These are phyloP conservation scores for Xylariaceae sp. DNA, from an alignment of 2,329 filamentous ascomycete genomes.

Conservation along the genomic window DNA sequence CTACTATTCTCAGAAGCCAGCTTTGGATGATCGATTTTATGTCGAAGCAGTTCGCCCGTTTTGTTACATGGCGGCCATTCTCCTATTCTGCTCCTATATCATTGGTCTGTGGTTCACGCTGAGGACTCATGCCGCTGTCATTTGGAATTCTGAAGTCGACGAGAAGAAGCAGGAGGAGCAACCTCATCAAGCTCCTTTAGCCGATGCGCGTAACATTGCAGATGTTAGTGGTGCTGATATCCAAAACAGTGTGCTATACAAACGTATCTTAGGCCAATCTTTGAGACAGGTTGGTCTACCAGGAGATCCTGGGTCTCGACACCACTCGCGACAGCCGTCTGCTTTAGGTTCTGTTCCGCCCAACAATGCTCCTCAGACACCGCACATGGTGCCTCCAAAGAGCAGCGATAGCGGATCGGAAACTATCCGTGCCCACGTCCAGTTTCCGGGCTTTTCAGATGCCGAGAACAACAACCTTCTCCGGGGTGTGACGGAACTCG, in stretches of 20 bases:
- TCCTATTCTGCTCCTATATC: slow-evolving; percentile 88
- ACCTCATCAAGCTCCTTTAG: slow-evolving; percentile 30
- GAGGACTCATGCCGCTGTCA: slow-evolving; percentile 91
- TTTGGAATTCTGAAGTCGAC: slow-evolving; percentile 85
- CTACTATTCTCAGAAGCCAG: slow-evolving; percentile 86
- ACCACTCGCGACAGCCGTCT: slow-evolving; percentile 31
- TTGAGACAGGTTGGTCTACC: slow-evolving; percentile 76
- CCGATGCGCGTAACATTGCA: slow-evolving; percentile 38
- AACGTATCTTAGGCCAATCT: slow-evolving; percentile 87
- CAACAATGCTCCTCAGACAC: slow-evolving; percentile 50
- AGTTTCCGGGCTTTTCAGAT: slow-evolving; percentile 70
- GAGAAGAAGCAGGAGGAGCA: slow-evolving; percentile 68
- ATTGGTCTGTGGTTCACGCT: slow-evolving; percentile 95
- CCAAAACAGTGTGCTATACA: slow-evolving; percentile 85
- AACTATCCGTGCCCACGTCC: slow-evolving; percentile 42
- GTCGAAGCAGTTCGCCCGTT: slow-evolving; percentile 88
- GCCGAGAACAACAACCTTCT: slow-evolving; percentile 79
- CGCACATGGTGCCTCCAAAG: slow-evolving; percentile 77
- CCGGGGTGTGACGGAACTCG: slow-evolving; percentile 88
- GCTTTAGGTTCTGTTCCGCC: slow-evolving; percentile 23
- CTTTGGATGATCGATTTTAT: slow-evolving; percentile 84
- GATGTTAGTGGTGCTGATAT: slow-evolving; percentile 64
- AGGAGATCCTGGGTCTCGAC: slow-evolving; percentile 44
- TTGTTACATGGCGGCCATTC: slow-evolving; percentile 80
- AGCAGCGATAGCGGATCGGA: slow-evolving; percentile 44